phyloP scores from a whole-genome alignment of 768 basidiomycete species.

The Termitomyces sp. region DNA sequence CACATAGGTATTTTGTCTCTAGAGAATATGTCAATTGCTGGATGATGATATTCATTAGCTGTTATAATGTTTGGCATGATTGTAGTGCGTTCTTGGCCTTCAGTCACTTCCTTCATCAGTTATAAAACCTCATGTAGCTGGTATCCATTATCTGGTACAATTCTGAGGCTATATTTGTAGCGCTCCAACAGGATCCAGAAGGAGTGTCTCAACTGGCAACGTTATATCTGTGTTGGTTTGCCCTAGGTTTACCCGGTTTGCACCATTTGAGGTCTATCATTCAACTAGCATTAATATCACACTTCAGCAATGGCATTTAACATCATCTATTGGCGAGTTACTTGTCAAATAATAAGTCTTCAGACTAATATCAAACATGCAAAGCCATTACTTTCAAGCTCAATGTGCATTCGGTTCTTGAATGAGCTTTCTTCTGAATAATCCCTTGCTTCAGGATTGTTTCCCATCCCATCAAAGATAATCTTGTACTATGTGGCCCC shows the following conservation, averaged over 20 bases:
- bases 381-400: conserved; percentile 9
- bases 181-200: conserved; percentile 7
- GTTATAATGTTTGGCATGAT: too few species aligned
- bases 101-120: not conserved
- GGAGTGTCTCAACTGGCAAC: conserved; percentile 1
- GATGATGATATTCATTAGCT: too few species aligned
- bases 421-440: not conserved
- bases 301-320: too few species aligned
- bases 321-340: conserved; percentile 1
- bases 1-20: too few species aligned
- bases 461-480: conserved; percentile 79
- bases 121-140: not conserved
- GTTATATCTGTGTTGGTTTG: too few species aligned
- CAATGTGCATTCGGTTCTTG: not conserved
- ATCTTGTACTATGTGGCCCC: too few species aligned
- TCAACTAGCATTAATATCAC: too few species aligned
- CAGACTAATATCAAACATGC: not conserved
- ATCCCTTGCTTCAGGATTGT: conserved; percentile 47
- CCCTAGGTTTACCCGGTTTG: too few species aligned
- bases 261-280: too few species aligned
- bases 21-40: too few species aligned
- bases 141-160: not conserved
- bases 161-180: conserved; percentile 2
- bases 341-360: not conserved
- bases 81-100: not conserved